phyloP scores from a whole-genome alignment of 441 rosid species.

The Populus hybrid region DNA sequence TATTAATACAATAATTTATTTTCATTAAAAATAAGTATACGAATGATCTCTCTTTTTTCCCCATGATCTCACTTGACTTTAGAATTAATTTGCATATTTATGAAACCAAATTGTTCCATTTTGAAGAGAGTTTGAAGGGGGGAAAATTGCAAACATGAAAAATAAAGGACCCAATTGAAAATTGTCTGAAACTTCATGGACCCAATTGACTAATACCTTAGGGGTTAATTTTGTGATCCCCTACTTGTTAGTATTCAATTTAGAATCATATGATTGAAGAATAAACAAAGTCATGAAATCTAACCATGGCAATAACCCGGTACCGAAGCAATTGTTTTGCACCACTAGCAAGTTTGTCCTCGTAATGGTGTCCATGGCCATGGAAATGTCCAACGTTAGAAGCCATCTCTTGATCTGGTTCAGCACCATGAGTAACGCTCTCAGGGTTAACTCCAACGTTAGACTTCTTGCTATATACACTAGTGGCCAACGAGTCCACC shows the following conservation, averaged over 20 bases:
- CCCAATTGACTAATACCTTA: too few relatives aligned
- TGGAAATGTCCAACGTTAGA: conserved; percentile 14
- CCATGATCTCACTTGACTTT: not conserved
- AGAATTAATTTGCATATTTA: too few relatives aligned
- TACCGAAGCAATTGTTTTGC: conserved; percentile 44
- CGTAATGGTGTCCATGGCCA: conserved; percentile 18
- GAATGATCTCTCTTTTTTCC: too few relatives aligned
- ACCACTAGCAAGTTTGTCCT: conserved; percentile 23
- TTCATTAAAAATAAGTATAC: too few relatives aligned
- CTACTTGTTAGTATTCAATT: not conserved
- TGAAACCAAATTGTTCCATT: too few relatives aligned
- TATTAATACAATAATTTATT: too few relatives aligned
- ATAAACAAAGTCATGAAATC: conserved; percentile 8
- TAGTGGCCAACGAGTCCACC: conserved; percentile 38
- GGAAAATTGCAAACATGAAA: too few relatives aligned
- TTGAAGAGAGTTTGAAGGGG: too few relatives aligned
- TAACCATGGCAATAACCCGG: conserved; percentile 68
- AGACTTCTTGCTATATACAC: conserved; percentile 16
- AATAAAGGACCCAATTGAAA: too few relatives aligned
- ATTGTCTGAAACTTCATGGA: too few relatives aligned
- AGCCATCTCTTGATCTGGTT: conserved; percentile 6
- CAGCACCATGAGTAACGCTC: not conserved
- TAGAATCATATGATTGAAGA: not conserved
- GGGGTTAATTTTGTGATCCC: too few relatives aligned
- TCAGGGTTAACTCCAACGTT: not conserved